Evolutionary conservation across 805 yeast genomes (phyloP), one percentile per base, ranked within the genome.

Genomic region (Maudiozyma serrabonitensis): DNA sequence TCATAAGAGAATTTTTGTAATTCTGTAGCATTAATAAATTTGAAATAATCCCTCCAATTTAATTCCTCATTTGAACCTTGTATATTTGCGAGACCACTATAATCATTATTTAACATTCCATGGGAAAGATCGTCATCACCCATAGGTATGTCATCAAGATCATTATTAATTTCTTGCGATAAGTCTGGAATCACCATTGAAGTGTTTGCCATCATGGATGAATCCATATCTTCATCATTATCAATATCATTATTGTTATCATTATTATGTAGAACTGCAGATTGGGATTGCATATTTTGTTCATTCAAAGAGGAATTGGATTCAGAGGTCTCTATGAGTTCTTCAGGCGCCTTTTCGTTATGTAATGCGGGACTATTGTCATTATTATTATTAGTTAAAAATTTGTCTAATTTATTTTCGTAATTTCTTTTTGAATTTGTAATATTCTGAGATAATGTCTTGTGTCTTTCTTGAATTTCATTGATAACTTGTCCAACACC

Each of bases 1-100:
- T 88, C 84, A 57, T 85, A 90, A 19, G 67, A 68, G 63, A 78
- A 84, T 41, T 71, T 69, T 1, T 87, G 89, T 64, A 83, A 89
- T 5, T 75, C 74, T 41, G 74, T 73, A 0, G 87, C 82, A 55
- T 80, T 79, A 15, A 87, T 74, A 7, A 84, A 69, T 55, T 74
- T 77, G 66, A 84, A 85, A 61, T 80, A 85, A 52, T 85, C 89
- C 46, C 70, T 68, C 95, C 95, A 87, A 44, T 80, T 74, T 34
- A 86, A 50, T 2, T 59, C 48, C 4, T 61, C 63, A 8, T 3
- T 35, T 7, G 38, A 15, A n/a, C 38, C 18, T 6, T 15, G n/a
- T 35, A 35, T 11, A 35, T 26, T 26, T 13, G 25, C 32, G 19
- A 4, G 13, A 5, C n/a, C 42, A 18, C 40, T 39, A 19, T 6